Evolutionary conservation across 495 filamentous ascomycete genomes (phyloP).

Genomic region (Parathielavia appendiculata): DNA sequence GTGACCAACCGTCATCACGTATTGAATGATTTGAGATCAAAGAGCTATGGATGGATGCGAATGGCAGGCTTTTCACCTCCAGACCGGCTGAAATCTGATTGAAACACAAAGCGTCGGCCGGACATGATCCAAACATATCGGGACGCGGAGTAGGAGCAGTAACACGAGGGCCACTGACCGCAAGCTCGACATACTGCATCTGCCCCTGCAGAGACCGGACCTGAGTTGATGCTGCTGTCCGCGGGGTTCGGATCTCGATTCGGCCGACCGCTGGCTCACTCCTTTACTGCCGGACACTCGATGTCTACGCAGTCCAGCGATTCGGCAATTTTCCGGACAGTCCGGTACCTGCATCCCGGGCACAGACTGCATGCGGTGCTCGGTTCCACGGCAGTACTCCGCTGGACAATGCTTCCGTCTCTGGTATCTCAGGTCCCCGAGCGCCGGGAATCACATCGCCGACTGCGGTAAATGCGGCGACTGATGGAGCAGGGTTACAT

Average conservation of each 20-base stretch:
- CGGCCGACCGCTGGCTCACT: not conserved
- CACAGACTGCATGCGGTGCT: constrained; percentile 10
- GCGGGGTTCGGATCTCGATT: not conserved
- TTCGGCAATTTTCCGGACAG: constrained; percentile 8
- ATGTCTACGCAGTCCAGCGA: not conserved
- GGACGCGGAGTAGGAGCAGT: not conserved
- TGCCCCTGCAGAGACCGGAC: not conserved
- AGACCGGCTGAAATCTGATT: not conserved
- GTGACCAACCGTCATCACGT: no score
- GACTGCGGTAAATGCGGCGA: not conserved
- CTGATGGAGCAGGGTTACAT: constrained; percentile 6
- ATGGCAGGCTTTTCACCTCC: not conserved
- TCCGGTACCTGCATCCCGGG: constrained; percentile 13
- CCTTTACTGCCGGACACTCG: no score
- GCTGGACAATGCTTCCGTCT: constrained; percentile 1
- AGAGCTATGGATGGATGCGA: not conserved
- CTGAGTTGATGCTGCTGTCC: not conserved
- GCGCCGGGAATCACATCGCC: not conserved
- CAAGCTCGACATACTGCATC: not conserved
- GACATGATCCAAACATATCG: not conserved
- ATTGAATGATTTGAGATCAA: no score
- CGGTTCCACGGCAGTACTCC: not conserved
- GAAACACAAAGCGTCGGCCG: not conserved
- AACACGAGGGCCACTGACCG: not conserved
- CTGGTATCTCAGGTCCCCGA: constrained; percentile 6